phyloP scores from a whole-genome alignment of 2,329 filamentous ascomycete species.

The Metarhizium guizhouense region DNA sequence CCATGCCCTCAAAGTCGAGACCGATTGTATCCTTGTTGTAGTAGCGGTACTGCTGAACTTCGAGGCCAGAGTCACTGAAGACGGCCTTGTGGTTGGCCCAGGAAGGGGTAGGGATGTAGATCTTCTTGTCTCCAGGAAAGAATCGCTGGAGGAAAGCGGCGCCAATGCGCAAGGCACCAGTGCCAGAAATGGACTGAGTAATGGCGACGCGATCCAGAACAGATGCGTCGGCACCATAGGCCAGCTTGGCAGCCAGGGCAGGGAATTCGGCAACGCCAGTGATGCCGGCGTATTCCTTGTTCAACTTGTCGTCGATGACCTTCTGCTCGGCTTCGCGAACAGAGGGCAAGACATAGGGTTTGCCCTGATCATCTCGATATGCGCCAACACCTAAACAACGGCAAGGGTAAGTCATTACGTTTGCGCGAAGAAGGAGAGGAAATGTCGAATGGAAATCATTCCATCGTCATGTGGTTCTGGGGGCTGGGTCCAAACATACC shows the following conservation, averaged over 20 bases:
- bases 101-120: constrained; percentile 92
- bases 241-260: constrained; percentile 80
- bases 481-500: constrained; percentile 42
- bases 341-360: constrained; percentile 94
- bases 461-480: neutral
- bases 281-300: constrained; percentile 98
- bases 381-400: constrained; percentile 71
- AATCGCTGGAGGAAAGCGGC: constrained; percentile 87
- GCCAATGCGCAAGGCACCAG: constrained; percentile 88
- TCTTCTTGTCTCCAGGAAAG: constrained; percentile 85
- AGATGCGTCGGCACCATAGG: constrained; percentile 75
- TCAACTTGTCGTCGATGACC: constrained; percentile 66
- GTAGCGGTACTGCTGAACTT: constrained; percentile 94
- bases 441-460: neutral
- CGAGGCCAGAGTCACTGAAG: constrained; percentile 85
- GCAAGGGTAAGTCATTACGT: constrained; percentile 2
- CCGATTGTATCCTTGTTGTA: constrained; percentile 99
- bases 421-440: constrained; percentile 10
- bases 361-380: constrained; percentile 96
- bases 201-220: constrained; percentile 76
- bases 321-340: constrained; percentile 84
- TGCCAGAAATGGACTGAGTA: constrained; percentile 97
- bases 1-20: constrained; percentile 90
- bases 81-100: constrained; percentile 98
- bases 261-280: constrained; percentile 93